These are phyloP conservation scores for Aspergillus sp. DNA, from an alignment of 2,329 filamentous ascomycete genomes.

Conservation along the genomic window DNA sequence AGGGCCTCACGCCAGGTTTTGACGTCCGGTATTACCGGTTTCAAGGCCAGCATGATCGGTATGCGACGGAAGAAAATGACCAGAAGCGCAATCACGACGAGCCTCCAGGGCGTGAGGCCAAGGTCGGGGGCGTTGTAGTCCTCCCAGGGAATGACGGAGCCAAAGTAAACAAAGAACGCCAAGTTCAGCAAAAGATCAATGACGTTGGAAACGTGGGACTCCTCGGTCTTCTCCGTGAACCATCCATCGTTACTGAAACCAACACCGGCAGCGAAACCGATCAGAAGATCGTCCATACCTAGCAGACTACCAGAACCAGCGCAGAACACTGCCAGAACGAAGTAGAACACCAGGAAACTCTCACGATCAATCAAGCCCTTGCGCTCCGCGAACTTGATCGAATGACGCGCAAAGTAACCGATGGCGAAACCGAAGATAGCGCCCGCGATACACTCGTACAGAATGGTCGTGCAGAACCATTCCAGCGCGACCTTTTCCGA, in stretches of 20 bases:
- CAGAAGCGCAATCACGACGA: conserved; percentile 88
- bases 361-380: conserved; percentile 86
- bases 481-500: conserved; percentile 66
- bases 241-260: conserved; percentile 99
- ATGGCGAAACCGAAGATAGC: conserved; percentile 79
- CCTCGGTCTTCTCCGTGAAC: conserved; percentile 97
- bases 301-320: conserved; percentile 87
- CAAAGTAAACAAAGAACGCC: conserved; percentile 96
- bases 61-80: conserved; percentile 95
- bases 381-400: conserved; percentile 80
- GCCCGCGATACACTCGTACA: conserved; percentile 95
- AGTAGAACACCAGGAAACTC: conserved; percentile 98
- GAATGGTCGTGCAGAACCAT: conserved; percentile 81
- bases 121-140: conserved; percentile 71
- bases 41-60: conserved; percentile 84
- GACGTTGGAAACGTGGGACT: conserved; percentile 97
- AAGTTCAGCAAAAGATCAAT: conserved; percentile 96
- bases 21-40: conserved; percentile 89
- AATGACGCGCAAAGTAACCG: conserved; percentile 83
- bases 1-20: conserved; percentile 97
- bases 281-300: conserved; percentile 85
- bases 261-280: conserved; percentile 93
- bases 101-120: conserved; percentile 76
- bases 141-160: conserved; percentile 93
- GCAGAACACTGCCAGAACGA: conserved; percentile 90